Evolutionary conservation across 2,329 filamentous ascomycete genomes (phyloP), one percentile per base, ranked within the genome.

Genomic region (Pseudogymnoascus verrucosus): DNA sequence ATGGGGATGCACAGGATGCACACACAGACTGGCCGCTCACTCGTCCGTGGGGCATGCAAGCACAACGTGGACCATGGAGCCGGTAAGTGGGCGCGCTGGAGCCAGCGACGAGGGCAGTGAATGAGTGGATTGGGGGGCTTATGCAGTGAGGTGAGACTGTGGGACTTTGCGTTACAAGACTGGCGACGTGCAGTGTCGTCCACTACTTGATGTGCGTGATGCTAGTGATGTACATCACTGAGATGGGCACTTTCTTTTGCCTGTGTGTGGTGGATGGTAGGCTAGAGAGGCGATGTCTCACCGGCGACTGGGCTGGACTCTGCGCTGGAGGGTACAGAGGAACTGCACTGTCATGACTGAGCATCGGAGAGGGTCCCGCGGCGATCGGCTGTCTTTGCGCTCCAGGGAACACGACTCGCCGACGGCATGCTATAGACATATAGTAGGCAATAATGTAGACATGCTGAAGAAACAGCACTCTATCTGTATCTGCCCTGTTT

Each of bases 331-430:
- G 44, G 44, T 28, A n/a, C 14, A 12, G 6, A 51, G 12, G 11
- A n/a, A 51, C 44, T 51, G 14, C 44, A 51, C 23, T 51, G 44
- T 51, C 44, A 26, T 51, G 44, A 51, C 44, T 5, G 44, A 28
- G 44, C 44, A 51, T 51, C 44, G 44, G 44, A 23, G 44, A 28
- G n/a, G 23, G 23, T 28, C 23, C 40, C 44, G 44, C 44, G 44
- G 44, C 23, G 14, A 51, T 23, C 44, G 44, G 44, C 44, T 51
- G 44, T 51, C 44, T 28, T 28, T 51, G 44, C 44, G 44, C 44
- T 51, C 44, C 44, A 51, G 44, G 44, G 44, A 51, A 51, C 44
- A 51, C 44, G 44, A 51, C 44, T 51, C 23, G 44, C 44, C 23
- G 23, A 51, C 23, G 14, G 23, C 44, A 51, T 51, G 44, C 23